Conservation (phyloP, 495 filamentous ascomycete species). For the Geopyxis carbonaria region DNA sequence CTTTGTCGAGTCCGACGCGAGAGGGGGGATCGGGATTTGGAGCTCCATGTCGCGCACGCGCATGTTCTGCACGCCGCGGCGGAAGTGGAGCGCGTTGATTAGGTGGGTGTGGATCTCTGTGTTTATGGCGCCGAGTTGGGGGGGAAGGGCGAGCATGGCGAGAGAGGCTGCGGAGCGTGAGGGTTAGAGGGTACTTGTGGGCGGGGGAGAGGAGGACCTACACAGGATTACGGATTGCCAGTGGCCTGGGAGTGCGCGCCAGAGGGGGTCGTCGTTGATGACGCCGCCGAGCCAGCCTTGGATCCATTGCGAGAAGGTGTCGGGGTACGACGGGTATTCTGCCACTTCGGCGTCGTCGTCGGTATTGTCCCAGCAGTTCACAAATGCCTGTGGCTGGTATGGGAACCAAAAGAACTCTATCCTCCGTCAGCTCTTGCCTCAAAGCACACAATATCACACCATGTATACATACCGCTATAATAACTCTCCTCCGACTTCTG, state of each 20-base stretch:
- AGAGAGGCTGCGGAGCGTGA: constrained; percentile 17
- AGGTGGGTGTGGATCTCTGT: constrained; percentile 30
- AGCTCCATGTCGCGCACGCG: constrained; percentile 33
- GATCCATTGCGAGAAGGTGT: constrained; percentile 31
- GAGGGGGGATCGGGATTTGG: constrained; percentile 31
- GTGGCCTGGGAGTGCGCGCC: constrained; percentile 29
- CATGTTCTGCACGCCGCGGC: constrained; percentile 36
- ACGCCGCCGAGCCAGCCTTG: constrained; percentile 28
- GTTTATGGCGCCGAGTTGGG: constrained; percentile 19
- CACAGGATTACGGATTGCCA: constrained; percentile 31
- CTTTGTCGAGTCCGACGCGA: constrained; percentile 24
- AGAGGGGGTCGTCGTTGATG: constrained; percentile 24
- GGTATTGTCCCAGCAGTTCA: constrained; percentile 34
- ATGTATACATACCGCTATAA: too few species aligned
- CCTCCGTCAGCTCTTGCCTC: too few species aligned
- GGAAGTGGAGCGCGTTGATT: constrained; percentile 36
- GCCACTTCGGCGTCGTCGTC: constrained; percentile 20
- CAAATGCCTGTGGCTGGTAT: constrained; percentile 32
- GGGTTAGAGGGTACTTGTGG: neutral
- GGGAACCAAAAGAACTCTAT: constrained; percentile 36
- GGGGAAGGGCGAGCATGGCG: constrained; percentile 30
- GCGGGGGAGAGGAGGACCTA: neutral
- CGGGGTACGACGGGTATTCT: constrained; percentile 27
- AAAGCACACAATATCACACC: too few species aligned
- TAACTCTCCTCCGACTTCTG: constrained; percentile 28